Evolutionary conservation across 2,329 filamentous ascomycete species (phyloP), one percentile per base, ranked within the genome.

Genomic region (Aulographum hederae): DNA sequence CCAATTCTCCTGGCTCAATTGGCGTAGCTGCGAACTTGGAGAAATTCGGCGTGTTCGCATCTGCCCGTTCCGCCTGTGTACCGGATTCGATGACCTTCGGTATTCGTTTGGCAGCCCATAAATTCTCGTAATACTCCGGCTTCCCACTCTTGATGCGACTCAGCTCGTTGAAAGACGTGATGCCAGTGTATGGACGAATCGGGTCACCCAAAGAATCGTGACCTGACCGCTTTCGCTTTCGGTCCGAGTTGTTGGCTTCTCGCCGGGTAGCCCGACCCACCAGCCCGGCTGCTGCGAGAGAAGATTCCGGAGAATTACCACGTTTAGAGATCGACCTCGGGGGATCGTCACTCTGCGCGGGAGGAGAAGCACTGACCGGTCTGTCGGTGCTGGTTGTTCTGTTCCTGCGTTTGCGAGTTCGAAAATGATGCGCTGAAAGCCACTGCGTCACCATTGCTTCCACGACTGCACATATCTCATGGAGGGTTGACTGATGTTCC

Each of bases 391-490:
- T n/a, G n/a, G n/a, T n/a, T n/a, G n/a, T n/a, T n/a, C n/a, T n/a
- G n/a, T n/a, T n/a, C n/a, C n/a, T n/a, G n/a, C 21, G 21, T 14
- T 51, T 52, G 14, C 40, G 44, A 3, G 78, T 74, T 3, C 65
- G 62, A 41, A 86, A 76, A 38, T 77, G 63, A 43, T 89, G 65
- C 18, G 73, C 72, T 34, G 69, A 70, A 5, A 95, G 54, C 52
- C 92, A 94, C 37, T 82, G 71, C 30, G 64, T 67, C 17, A 79
- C 60, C 46, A 85, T 68, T 1, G 70, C 71, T 31, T 64, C 63
- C 6, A 94, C 46, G 3, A 94, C 59, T 27, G 77, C 68, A 1
- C 67, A 41, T 2, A 81, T 63, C 2, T 58, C 52, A 17, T 65
- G 58, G n/a, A 81, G 39, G 10, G 43, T 46, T 8, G 41, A 34